Evolutionary conservation across 225 moss, liverwort and hornwort species (phyloP).

Genomic region (Pseudoscleropodium purum): DNA sequence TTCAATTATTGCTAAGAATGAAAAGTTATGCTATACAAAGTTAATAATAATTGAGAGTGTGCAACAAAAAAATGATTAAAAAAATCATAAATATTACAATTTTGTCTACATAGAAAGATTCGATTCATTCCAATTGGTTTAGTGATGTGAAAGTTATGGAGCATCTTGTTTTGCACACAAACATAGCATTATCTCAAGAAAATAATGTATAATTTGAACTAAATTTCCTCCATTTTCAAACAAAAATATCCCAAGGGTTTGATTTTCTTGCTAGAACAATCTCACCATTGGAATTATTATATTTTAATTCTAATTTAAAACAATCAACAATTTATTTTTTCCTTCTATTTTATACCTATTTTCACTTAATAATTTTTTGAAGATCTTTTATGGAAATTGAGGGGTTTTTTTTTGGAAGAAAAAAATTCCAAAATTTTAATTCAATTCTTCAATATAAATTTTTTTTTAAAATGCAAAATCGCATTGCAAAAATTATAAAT

Average conservation of each 20-base stretch:
- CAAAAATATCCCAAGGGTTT: not conserved
- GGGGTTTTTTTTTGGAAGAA: too few species aligned
- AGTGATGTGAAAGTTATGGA: not conserved
- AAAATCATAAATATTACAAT: not conserved
- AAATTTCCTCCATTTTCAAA: not conserved
- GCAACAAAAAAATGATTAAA: too few species aligned
- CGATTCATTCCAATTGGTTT: not conserved
- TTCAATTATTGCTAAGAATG: rapidly evolving
- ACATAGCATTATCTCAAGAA: not conserved
- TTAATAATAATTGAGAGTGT: too few species aligned
- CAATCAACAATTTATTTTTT: not conserved
- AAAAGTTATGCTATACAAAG: too few species aligned
- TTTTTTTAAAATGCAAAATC: not conserved
- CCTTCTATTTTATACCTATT: not conserved
- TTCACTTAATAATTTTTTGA: not conserved
- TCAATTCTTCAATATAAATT: not conserved
- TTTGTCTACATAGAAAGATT: not conserved
- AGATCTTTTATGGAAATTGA: too few species aligned
- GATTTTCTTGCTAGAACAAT: not conserved
- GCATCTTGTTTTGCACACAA: not conserved
- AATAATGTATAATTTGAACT: not conserved
- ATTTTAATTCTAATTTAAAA: not conserved
- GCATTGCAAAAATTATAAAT: not conserved
- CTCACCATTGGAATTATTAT: not conserved
- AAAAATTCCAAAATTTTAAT: too few species aligned